Base-by-base conservation (phyloP, 1,284 basidiomycete genomes). In the Peniophora sp. region DNA sequence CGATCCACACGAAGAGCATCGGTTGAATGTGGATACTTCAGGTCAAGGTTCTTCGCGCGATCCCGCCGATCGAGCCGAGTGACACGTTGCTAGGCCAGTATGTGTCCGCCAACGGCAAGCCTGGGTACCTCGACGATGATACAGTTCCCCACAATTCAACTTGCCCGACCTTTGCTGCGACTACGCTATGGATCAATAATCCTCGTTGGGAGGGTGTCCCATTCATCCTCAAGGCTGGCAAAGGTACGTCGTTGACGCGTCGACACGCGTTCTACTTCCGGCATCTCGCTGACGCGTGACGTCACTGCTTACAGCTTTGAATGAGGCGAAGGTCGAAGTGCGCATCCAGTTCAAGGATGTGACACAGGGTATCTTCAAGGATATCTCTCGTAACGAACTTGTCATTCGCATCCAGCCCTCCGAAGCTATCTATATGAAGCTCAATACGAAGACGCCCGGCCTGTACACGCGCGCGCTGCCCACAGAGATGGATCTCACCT, bases 301-400 rank as follows among this genome's bases (percentile, higher is more conserved):
- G 47, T 36, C 22, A 34, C 52, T 52, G 27, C 48, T 52, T 22
- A 42, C 59, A 95, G 93, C 94, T 10, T 73, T 97, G 53, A 96
- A 97, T 72, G 94, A 97, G 70, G 88, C 91, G 65, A 97, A 97
- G 73, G 94, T 97, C 51, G 95, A 97, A 70, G 85, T 97, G 61
- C 89, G 94, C 51, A 86, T 97, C 57, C 94, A 97, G 69, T 97
- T 92, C 78, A 96, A 93, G 71, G 93, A 97, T 64, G 93, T 95
- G 51, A 93, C 92, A 0, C 81, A 85, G 65, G 94, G 95, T 51
- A 97, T 97, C 65, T 97, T 97, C 80, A 87, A 88, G 67, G 88
- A 97, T 61, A 93, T 97, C 64, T 80, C 90, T 18, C 85, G 95
- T 56, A 94, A 97, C 70, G 94, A 97, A 71, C 80, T 97, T 57